Evolutionary conservation across 768 basidiomycete genomes (phyloP).

Genomic region (Fomitopsis serialis): DNA sequence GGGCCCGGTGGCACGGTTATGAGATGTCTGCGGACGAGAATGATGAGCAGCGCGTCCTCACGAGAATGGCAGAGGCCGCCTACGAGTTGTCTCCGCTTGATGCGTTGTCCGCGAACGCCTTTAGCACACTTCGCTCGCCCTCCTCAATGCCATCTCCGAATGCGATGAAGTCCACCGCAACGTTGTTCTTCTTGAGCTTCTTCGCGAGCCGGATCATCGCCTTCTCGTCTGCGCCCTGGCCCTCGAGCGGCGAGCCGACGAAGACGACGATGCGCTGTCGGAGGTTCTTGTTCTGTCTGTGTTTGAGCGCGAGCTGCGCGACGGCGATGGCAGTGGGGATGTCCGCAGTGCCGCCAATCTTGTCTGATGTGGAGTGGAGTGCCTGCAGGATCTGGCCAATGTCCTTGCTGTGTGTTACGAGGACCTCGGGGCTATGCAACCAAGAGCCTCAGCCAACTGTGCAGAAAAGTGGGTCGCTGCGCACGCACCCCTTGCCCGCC

Average conservation of each 20-base stretch:
- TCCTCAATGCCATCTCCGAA: constrained; percentile 89
- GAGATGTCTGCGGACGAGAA: constrained; percentile 55
- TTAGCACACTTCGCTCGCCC: constrained; percentile 65
- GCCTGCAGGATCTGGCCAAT: constrained; percentile 85
- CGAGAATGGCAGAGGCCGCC: constrained; percentile 23
- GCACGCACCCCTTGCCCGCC: constrained; percentile 84
- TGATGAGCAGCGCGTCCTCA: background rate
- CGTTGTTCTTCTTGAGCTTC: constrained; percentile 99
- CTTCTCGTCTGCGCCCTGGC: constrained; percentile 66
- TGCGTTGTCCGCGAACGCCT: constrained; percentile 78
- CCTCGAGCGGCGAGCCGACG: constrained; percentile 82
- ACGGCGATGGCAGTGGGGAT: constrained; percentile 88
- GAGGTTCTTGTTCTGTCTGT: constrained; percentile 97
- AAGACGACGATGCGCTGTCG: constrained; percentile 95
- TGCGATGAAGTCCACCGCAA: constrained; percentile 85
- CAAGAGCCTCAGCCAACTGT: background rate
- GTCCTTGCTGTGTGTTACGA: constrained; percentile 95
- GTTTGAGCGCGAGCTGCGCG: constrained; percentile 94
- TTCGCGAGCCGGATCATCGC: constrained; percentile 86
- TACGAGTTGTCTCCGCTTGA: constrained; percentile 84
- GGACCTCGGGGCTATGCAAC: constrained; percentile 75
- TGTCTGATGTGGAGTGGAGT: constrained; percentile 62
- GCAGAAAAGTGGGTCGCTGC: background rate
- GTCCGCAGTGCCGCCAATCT: constrained; percentile 79
- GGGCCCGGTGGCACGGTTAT: constrained; percentile 73